Percentiles rank a stretch among this genome's conserved stretches.
These are phyloP conservation scores for Phaeophleospora eucalypticola DNA, from an alignment of 2,329 filamentous ascomycete species.

Conservation along the genomic window DNA sequence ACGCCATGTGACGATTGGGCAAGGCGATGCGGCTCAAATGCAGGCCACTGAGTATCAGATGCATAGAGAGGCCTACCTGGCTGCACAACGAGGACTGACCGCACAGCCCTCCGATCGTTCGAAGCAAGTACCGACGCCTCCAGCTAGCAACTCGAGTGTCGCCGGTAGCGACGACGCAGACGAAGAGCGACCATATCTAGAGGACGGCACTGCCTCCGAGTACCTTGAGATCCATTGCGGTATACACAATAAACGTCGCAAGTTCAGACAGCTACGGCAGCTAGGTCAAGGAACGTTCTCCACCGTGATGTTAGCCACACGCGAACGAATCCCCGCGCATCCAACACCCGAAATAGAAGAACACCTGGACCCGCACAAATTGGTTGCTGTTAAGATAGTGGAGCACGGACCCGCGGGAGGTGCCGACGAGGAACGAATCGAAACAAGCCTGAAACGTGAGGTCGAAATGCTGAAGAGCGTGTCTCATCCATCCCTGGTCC, in stretches of 20 bases:
- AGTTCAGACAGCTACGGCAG: slow-evolving; percentile 74
- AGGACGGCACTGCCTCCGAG: slow-evolving; percentile 36
- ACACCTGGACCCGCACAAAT: slow-evolving; percentile 62
- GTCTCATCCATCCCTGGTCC: slow-evolving; percentile 83
- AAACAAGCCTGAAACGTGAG: slow-evolving; percentile 90
- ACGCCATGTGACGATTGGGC: slow-evolving; percentile 67
- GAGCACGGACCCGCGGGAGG: slow-evolving; percentile 92
- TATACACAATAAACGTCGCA: slow-evolving; percentile 68
- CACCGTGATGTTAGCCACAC: slow-evolving; percentile 85
- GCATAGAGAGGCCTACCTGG: slow-evolving; percentile 77
- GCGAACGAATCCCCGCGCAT: slow-evolving; percentile 53
- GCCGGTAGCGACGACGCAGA: slow-evolving; percentile 53
- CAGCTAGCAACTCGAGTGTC: slow-evolving; percentile 64
- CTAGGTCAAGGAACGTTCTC: slow-evolving; percentile 95
- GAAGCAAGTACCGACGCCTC: slow-evolving; percentile 65
- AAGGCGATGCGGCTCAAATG: slow-evolving; percentile 47
- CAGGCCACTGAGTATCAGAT: slow-evolving; percentile 52
- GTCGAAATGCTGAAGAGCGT: slow-evolving; percentile 88
- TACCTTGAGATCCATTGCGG: slow-evolving; percentile 47
- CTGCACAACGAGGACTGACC: slow-evolving; percentile 71
- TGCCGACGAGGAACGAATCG: slow-evolving; percentile 86
- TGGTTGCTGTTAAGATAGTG: slow-evolving; percentile 93
- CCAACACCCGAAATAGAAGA: slow-evolving; percentile 42
- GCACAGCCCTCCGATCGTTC: slow-evolving; percentile 36
- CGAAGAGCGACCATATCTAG: slow-evolving; percentile 33